Percentiles rank a stretch among this genome's conserved stretches.
phyloP scores from a whole-genome alignment of 2,329 filamentous ascomycete genomes.

The Venturia effusa region DNA sequence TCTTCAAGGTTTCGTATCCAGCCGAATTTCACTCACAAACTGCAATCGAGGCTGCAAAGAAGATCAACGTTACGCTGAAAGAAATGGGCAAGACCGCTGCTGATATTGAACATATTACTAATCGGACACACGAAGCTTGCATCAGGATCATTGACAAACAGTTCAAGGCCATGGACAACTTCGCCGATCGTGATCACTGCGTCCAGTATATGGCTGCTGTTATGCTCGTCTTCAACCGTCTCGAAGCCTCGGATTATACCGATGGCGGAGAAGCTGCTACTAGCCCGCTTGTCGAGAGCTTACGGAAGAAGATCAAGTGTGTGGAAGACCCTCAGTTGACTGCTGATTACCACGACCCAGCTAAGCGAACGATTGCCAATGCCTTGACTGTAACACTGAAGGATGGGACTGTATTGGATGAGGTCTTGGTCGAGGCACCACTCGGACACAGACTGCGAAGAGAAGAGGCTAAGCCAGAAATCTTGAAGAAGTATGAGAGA shows the following conservation, averaged over 20 bases:
- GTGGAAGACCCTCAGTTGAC: constrained; percentile 96
- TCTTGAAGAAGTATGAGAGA: constrained; percentile 88
- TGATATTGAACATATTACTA: constrained; percentile 82
- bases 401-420: constrained; percentile 82
- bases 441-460: constrained; percentile 83
- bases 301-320: constrained; percentile 88
- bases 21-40: constrained; percentile 99
- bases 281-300: constrained; percentile 77
- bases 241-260: constrained; percentile 86
- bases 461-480: constrained; percentile 96
- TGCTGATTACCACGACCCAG: constrained; percentile 86
- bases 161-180: constrained; percentile 99
- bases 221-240: constrained; percentile 91
- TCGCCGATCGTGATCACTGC: constrained; percentile 98
- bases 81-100: constrained; percentile 78
- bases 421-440: constrained; percentile 87
- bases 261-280: constrained; percentile 89
- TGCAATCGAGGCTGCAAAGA: constrained; percentile 87
- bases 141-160: constrained; percentile 99
- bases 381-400: constrained; percentile 90
- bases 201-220: constrained; percentile 93
- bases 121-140: constrained; percentile 96
- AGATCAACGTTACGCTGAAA: constrained; percentile 74
- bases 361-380: constrained; percentile 93
- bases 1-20: constrained; percentile 99